Percentiles rank a stretch among this genome's conserved stretches.
Evolutionary conservation across 176 grass and related monocot genomes (phyloP).

Genomic region (Carex myosuroides): DNA sequence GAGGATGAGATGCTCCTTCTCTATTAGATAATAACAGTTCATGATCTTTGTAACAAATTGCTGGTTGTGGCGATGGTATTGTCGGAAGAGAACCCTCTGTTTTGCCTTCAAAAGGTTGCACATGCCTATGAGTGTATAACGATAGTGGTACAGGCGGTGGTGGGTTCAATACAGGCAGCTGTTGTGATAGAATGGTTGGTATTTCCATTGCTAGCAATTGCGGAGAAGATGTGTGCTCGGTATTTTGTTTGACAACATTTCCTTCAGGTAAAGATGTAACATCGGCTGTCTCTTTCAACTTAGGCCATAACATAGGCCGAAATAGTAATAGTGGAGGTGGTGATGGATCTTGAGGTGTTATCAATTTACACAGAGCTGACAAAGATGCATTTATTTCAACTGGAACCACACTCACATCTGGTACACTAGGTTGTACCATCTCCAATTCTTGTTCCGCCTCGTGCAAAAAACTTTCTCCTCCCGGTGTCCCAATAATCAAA

Average conservation of each 20-base stretch:
- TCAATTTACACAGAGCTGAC: background rate
- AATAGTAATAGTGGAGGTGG: background rate
- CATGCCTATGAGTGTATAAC: background rate
- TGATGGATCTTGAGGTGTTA: background rate
- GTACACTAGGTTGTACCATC: background rate
- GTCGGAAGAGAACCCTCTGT: background rate
- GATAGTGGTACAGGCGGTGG: background rate
- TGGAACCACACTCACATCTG: background rate
- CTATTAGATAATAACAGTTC: background rate
- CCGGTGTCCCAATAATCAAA: constrained; percentile 28
- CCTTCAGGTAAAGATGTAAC: background rate
- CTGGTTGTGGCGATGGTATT: background rate
- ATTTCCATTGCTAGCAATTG: background rate
- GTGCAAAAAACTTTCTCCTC: constrained; percentile 17
- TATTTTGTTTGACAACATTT: background rate
- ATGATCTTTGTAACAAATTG: background rate
- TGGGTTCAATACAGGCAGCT: background rate
- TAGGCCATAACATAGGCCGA: background rate
- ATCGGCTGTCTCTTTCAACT: background rate
- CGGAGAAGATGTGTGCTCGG: background rate
- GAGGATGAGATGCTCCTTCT: background rate
- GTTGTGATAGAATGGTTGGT: background rate
- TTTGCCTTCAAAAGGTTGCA: background rate
- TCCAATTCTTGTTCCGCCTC: background rate
- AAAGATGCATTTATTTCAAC: background rate